Evolutionary conservation across 495 filamentous ascomycete species (phyloP).

Genomic region (Neurospora tetraspora): DNA sequence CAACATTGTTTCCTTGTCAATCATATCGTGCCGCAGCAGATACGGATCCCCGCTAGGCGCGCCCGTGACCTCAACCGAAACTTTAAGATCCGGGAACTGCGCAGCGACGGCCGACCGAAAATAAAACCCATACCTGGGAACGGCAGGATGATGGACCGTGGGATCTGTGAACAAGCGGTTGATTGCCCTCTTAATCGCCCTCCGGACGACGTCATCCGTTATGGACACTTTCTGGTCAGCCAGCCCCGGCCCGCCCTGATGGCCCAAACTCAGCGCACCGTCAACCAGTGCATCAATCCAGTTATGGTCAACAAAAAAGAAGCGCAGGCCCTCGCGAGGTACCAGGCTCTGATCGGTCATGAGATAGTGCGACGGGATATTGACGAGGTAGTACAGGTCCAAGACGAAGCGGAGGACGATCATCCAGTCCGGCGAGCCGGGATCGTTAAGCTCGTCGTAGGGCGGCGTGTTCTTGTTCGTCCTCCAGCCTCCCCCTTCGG

Average conservation of each 20-base stretch:
- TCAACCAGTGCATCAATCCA: conserved; percentile 40
- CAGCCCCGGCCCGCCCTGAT: conserved; percentile 18
- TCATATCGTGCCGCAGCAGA: conserved; percentile 12
- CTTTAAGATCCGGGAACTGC: conserved; percentile 20
- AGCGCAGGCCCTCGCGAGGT: conserved; percentile 31
- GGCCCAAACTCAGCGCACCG: conserved; percentile 35
- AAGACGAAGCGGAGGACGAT: conserved; percentile 28
- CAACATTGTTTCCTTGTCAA: conserved; percentile 17
- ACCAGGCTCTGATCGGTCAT: conserved; percentile 31
- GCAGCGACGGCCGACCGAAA: conserved; percentile 15
- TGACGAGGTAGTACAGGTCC: conserved; percentile 24
- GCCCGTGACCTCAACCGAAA: conserved; percentile 1
- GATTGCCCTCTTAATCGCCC: conserved; percentile 22
- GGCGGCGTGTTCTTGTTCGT: background rate
- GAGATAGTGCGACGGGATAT: conserved; percentile 32
- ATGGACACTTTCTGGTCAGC: background rate
- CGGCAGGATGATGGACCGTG: conserved; percentile 2
- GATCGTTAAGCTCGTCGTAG: conserved; percentile 25
- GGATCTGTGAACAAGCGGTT: conserved; percentile 16
- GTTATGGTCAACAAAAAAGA: conserved; percentile 36
- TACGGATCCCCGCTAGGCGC: conserved; percentile 2
- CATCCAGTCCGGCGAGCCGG: conserved; percentile 22
- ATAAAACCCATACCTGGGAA: conserved; percentile 23
- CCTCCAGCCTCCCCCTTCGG: background rate
- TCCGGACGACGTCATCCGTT: conserved; percentile 16